These are phyloP conservation scores for Cyclostephanos tholiformis DNA, from an alignment of 108 stramenopile genomes.

Conservation along the genomic window DNA sequence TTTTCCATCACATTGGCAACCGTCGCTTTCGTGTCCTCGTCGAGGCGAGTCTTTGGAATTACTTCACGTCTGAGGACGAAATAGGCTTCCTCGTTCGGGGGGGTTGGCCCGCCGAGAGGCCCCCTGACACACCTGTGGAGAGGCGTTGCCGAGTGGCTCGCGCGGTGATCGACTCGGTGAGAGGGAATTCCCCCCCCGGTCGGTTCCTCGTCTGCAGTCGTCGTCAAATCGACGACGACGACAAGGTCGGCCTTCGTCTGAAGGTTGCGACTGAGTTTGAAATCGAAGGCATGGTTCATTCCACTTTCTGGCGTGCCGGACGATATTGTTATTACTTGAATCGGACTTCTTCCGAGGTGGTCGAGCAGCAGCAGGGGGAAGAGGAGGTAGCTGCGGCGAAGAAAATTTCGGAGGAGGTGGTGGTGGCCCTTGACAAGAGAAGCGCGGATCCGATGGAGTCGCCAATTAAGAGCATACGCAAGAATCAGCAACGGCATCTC, in stretches of 20 bases:
- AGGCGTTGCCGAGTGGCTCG: conserved; percentile 12
- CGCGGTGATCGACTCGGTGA: conserved; percentile 18
- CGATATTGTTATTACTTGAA: not conserved
- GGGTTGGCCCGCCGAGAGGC: not conserved
- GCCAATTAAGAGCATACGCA: too few relatives aligned
- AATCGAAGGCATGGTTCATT: conserved; percentile 19
- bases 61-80: conserved; percentile 8
- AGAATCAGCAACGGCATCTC: too few relatives aligned
- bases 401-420: too few relatives aligned
- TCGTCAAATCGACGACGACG: not conserved
- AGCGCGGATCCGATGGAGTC: too few relatives aligned
- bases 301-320: conserved; percentile 32
- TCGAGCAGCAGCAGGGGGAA: not conserved
- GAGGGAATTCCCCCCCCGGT: conserved; percentile 30
- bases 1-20: conserved; percentile 40
- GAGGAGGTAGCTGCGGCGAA: too few relatives aligned
- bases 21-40: conserved; percentile 32
- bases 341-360: not conserved
- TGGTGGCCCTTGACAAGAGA: too few relatives aligned
- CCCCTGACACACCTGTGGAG: not conserved
- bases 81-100: not conserved
- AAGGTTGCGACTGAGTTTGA: conserved; percentile 20
- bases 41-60: conserved; percentile 27
- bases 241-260: conserved; percentile 1
- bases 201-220: conserved; percentile 23